Evolutionary conservation across 148 eudicot species (phyloP).

Genomic region (Amaranthus palmeri): DNA sequence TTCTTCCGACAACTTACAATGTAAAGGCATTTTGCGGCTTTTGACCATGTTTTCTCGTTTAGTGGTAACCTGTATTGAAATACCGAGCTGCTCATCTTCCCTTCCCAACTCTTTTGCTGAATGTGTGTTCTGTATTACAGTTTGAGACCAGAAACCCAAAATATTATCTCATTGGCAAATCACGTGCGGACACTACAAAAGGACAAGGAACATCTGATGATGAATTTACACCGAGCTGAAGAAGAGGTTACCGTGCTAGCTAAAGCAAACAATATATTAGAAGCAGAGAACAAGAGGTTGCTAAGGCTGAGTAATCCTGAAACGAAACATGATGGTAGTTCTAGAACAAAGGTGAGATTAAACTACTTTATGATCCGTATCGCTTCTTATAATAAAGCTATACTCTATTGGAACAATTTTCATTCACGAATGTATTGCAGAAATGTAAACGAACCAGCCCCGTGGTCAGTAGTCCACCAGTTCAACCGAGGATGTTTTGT

Average conservation of each 20-base stretch:
- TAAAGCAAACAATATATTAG: conserved; percentile 54
- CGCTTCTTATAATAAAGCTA: not conserved
- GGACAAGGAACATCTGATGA: conserved; percentile 68
- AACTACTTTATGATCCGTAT: too few relatives aligned
- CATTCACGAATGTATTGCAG: conserved; percentile 34
- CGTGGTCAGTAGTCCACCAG: conserved; percentile 48
- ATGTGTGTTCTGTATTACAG: conserved; percentile 29
- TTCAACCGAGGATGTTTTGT: conserved; percentile 56
- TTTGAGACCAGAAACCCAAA: conserved; percentile 63
- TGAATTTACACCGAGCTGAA: conserved; percentile 77
- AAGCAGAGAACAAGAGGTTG: conserved; percentile 60
- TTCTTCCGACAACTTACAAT: conserved; percentile 27
- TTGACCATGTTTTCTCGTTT: not conserved
- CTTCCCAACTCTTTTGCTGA: conserved; percentile 1
- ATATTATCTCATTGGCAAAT: conserved; percentile 56
- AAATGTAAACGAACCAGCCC: conserved; percentile 60
- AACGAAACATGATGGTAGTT: conserved; percentile 42
- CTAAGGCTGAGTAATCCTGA: conserved; percentile 44
- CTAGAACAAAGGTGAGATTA: conserved; percentile 49
- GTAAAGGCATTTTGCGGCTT: too few relatives aligned
- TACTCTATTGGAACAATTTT: not conserved
- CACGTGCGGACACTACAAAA: conserved; percentile 43
- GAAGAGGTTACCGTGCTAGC: conserved; percentile 76
- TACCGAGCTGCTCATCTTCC: not conserved
- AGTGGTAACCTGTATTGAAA: not conserved